A percentile compares a stretch with the other conserved stretches of the same genome.
Conservation (phyloP, 2,329 filamentous ascomycete species). For the Trichoderma breve region DNA sequence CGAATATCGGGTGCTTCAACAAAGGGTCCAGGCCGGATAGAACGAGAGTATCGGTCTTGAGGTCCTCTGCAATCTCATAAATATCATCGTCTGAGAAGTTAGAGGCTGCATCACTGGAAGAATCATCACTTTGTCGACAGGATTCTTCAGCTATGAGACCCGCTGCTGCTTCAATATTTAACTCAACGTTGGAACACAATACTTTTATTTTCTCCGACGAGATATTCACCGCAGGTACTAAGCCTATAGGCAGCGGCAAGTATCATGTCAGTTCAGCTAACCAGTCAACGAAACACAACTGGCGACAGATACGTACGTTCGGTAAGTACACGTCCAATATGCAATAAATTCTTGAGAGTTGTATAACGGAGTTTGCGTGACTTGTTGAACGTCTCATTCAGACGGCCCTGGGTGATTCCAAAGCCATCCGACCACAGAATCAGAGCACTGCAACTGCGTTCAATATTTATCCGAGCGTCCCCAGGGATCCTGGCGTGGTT, state of each 20-base stretch:
- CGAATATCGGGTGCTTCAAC: background rate
- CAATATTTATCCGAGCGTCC: background rate
- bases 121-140: background rate
- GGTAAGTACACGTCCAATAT: background rate
- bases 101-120: background rate
- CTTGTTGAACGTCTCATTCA: background rate
- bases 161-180: background rate
- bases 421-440: background rate
- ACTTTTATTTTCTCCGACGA: background rate
- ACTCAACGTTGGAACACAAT: background rate
- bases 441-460: background rate
- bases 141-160: background rate
- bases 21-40: background rate
- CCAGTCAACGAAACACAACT: too few species aligned
- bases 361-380: background rate
- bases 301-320: background rate
- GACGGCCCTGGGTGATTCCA: background rate
- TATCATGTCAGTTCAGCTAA: background rate
- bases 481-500: background rate
- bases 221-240: background rate
- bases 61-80: constrained; percentile 4
- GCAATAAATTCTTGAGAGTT: background rate
- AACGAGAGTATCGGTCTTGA: background rate
- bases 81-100: background rate
- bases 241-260: background rate